Percentiles rank a stretch among this genome's conserved stretches.
Evolutionary conservation across 306 rosid species (phyloP).

Genomic region (Echinosophora koreensis): DNA sequence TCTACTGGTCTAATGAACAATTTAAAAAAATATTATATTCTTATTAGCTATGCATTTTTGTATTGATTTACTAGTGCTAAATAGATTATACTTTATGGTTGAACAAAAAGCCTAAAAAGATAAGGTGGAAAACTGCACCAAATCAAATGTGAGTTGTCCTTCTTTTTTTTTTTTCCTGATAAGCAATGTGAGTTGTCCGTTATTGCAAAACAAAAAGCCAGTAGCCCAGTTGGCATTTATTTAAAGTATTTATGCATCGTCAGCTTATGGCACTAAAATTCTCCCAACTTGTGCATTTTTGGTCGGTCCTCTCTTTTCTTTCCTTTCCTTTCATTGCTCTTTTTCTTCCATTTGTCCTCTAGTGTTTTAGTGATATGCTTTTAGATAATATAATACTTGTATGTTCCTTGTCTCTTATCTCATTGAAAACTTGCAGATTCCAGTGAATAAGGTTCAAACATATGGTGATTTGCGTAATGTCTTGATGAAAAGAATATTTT

Average conservation of each 20-base stretch:
- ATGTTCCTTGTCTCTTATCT: background rate
- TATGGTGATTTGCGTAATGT: conserved; percentile 90
- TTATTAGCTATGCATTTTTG: conserved; percentile 23
- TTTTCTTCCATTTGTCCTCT: background rate
- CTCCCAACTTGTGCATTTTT: background rate
- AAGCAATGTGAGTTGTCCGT: background rate
- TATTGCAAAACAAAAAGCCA: conserved; percentile 1
- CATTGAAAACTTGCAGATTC: conserved; percentile 71
- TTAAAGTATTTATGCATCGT: background rate
- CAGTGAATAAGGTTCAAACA: conserved; percentile 87
- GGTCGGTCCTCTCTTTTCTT: conserved; percentile 19
- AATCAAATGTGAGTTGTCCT: background rate
- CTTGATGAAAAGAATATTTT: conserved; percentile 98
- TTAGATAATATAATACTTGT: conserved; percentile 16
- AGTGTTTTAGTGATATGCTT: conserved; percentile 5
- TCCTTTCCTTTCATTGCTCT: conserved; percentile 23
- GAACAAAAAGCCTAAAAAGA: background rate
- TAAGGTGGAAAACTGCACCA: background rate
- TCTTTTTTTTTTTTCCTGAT: too few species aligned
- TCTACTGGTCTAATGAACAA: conserved; percentile 32
- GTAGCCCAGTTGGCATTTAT: conserved; percentile 4
- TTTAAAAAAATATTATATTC: conserved; percentile 10
- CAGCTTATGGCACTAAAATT: background rate
- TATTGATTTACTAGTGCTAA: conserved; percentile 17
- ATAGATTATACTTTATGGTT: conserved; percentile 1